Evolutionary conservation across 345 rosid genomes (phyloP).

Genomic region (Hibiscus mutabilis): DNA sequence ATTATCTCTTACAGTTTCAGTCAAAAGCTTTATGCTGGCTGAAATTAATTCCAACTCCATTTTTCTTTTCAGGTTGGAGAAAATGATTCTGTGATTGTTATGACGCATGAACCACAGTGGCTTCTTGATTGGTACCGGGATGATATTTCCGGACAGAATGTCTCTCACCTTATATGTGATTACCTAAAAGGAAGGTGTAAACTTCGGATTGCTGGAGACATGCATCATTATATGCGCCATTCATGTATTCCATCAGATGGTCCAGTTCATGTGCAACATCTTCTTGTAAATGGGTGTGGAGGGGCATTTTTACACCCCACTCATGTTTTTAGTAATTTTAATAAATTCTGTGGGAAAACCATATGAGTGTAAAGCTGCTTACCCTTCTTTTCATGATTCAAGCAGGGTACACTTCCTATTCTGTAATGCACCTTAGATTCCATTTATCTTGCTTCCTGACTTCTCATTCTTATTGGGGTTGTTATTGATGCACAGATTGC

Average conservation of each 20-base stretch:
- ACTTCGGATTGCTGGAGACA: constrained; percentile 91
- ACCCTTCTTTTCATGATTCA: constrained; percentile 95
- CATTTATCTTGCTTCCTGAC: constrained; percentile 11
- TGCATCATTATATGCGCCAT: constrained; percentile 99
- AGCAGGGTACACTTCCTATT: constrained; percentile 55
- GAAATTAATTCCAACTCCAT: neutral
- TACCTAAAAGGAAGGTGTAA: constrained; percentile 86
- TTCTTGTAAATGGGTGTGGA: constrained; percentile 95
- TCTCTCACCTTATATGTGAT: constrained; percentile 71
- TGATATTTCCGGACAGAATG: constrained; percentile 67
- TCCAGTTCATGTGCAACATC: constrained; percentile 74
- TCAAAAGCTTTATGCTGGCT: neutral
- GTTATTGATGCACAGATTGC: constrained; percentile 64
- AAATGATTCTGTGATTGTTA: constrained; percentile 69
- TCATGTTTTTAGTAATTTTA: constrained; percentile 80
- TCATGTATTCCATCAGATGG: constrained; percentile 67
- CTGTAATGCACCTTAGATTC: constrained; percentile 3
- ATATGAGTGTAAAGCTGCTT: constrained; percentile 77
- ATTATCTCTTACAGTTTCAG: neutral
- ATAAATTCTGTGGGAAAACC: constrained; percentile 48
- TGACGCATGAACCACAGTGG: constrained; percentile 98
- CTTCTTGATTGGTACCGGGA: constrained; percentile 97
- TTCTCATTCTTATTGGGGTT: constrained; percentile 13
- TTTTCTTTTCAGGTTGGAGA: constrained; percentile 31
- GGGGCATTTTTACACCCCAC: constrained; percentile 99